Percentiles rank a stretch among this genome's conserved stretches.
These are phyloP conservation scores for Backusella tarrabulga DNA, from an alignment of 192 early-diverging fungal species.

Conservation along the genomic window DNA sequence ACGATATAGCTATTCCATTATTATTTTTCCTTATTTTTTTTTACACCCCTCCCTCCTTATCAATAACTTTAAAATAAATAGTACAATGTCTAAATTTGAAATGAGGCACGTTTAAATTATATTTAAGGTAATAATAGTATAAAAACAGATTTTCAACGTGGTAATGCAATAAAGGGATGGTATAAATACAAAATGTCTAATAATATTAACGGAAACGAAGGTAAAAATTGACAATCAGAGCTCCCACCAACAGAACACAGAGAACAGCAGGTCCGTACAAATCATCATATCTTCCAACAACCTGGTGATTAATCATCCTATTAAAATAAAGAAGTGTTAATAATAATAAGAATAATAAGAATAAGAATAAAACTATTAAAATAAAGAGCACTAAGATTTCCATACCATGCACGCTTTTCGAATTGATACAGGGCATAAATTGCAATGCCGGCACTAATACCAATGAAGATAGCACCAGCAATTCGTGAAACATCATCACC, in stretches of 20 bases:
- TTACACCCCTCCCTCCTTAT: background rate
- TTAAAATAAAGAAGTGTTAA: background rate
- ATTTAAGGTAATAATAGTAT: background rate
- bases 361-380: background rate
- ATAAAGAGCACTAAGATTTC: constrained; percentile 5
- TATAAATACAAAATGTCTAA: constrained; percentile 2
- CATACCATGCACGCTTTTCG: constrained; percentile 33
- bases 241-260: constrained; percentile 64
- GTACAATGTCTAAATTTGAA: background rate
- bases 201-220: constrained; percentile 20
- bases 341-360: background rate
- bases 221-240: constrained; percentile 45
- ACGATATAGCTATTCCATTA: background rate
- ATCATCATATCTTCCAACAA: constrained; percentile 74
- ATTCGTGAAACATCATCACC: constrained; percentile 54
- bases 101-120: background rate
- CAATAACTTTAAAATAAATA: background rate
- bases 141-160: background rate
- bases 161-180: background rate
- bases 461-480: constrained; percentile 55
- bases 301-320: constrained; percentile 36
- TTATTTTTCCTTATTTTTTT: background rate
- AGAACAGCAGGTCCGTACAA: constrained; percentile 70
- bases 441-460: constrained; percentile 24
- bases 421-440: constrained; percentile 32